Conservation (phyloP, 129 eudicot genomes). For the Scalesia atractyloides region DNA sequence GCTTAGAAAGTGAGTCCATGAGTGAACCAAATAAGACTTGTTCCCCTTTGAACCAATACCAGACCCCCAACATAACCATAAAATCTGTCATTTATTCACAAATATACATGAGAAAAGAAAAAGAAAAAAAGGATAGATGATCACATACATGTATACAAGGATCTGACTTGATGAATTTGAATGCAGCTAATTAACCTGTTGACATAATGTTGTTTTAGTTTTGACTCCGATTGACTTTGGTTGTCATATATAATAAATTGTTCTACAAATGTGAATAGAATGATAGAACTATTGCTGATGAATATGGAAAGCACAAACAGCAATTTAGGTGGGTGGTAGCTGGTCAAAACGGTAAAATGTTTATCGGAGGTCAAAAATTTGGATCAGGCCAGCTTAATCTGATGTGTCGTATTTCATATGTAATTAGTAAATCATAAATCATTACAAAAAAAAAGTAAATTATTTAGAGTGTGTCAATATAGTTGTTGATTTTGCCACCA, state of each 20-base stretch:
- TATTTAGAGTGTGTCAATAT: too few relatives aligned
- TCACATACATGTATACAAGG: conserved; percentile 28
- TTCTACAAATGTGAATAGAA: neutral
- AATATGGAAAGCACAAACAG: neutral
- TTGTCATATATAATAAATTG: neutral
- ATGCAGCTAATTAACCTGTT: conserved; percentile 35
- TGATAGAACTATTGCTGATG: neutral
- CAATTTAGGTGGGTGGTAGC: neutral
- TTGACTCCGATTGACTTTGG: conserved; percentile 4
- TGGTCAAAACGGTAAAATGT: too few relatives aligned
- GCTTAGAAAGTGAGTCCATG: conserved; percentile 24
- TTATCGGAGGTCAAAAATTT: too few relatives aligned
- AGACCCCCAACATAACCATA: conserved; percentile 29
- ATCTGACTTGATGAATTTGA: neutral
- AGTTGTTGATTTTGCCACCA: too few relatives aligned
- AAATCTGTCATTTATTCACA: conserved; percentile 42
- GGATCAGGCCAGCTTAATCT: too few relatives aligned
- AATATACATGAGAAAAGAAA: conserved; percentile 33
- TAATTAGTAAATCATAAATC: too few relatives aligned
- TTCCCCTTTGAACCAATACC: conserved; percentile 29
- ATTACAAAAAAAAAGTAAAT: too few relatives aligned
- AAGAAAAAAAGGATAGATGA: conserved; percentile 9
- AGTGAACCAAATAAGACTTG: conserved; percentile 32
- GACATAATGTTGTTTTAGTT: conserved; percentile 9
- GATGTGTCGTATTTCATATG: too few relatives aligned